Conservation (phyloP, 139 green algal genomes). For the Coelastrella sp. region DNA sequence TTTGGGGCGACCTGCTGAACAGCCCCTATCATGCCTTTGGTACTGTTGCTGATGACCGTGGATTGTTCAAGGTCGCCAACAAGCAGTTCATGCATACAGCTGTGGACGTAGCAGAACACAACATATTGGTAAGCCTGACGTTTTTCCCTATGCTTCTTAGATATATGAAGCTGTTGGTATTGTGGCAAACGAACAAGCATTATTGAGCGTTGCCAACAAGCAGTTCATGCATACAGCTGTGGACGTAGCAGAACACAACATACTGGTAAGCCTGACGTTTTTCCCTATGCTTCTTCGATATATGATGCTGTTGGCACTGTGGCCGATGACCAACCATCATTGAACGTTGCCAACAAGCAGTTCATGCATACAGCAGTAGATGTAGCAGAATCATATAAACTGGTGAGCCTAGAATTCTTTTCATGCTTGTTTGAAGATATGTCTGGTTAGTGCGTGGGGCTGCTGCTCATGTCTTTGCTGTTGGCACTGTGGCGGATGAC, state of each 20-base stretch:
- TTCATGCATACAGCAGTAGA: constrained; percentile 75
- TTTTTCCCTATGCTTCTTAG: too few relatives aligned
- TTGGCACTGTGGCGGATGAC: constrained; percentile 64
- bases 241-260: constrained; percentile 78
- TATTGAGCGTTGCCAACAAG: constrained; percentile 75
- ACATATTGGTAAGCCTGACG: constrained; percentile 66
- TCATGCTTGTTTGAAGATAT: too few relatives aligned
- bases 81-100: constrained; percentile 77
- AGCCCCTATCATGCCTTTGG: constrained; percentile 79
- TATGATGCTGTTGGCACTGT: constrained; percentile 76
- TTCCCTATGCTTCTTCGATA: too few relatives aligned
- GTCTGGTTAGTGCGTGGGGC: too few relatives aligned
- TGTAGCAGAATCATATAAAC: constrained; percentile 76
- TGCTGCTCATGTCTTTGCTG: too few relatives aligned
- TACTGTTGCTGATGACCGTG: constrained; percentile 48
- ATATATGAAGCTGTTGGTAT: constrained; percentile 76
- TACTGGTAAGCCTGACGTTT: constrained; percentile 72
- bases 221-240: constrained; percentile 75
- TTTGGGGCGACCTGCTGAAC: constrained; percentile 82
- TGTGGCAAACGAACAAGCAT: constrained; percentile 29
- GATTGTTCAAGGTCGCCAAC: constrained; percentile 69
- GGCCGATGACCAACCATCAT: constrained; percentile 51
- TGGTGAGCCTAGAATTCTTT: too few relatives aligned
- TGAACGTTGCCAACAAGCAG: constrained; percentile 75
- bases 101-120: constrained; percentile 77